phyloP scores from a whole-genome alignment of 2,329 filamentous ascomycete genomes.

The Penicillium rolfsii region DNA sequence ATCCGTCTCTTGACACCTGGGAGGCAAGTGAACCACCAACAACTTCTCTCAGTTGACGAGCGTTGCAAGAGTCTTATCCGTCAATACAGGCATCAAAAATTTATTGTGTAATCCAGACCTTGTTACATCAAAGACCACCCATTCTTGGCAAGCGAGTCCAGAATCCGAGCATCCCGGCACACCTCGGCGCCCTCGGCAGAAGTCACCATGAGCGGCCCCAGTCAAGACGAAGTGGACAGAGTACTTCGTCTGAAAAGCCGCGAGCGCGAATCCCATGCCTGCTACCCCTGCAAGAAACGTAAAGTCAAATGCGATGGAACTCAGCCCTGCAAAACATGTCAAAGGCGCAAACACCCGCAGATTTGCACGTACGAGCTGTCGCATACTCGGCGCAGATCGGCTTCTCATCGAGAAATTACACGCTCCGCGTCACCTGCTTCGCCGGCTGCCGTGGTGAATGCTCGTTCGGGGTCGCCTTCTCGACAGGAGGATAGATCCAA shows the following conservation, averaged over 20 bases:
- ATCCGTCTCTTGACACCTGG: neutral
- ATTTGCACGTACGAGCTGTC: slow-evolving; percentile 32
- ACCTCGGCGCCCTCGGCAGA: slow-evolving; percentile 18
- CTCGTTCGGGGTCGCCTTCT: neutral
- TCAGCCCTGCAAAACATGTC: slow-evolving; percentile 36
- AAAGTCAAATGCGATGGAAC: slow-evolving; percentile 42
- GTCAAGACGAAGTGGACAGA: slow-evolving; percentile 35
- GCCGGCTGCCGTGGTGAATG: neutral
- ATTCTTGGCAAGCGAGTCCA: neutral
- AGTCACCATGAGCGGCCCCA: slow-evolving; percentile 23
- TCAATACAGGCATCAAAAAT: too few relatives aligned
- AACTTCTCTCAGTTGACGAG: neutral
- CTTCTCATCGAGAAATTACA: slow-evolving; percentile 2
- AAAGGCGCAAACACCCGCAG: slow-evolving; percentile 32
- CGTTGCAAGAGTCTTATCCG: neutral
- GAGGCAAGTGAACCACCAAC: neutral
- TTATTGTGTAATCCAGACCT: too few relatives aligned
- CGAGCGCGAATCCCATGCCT: slow-evolving; percentile 36
- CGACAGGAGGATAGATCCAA: slow-evolving; percentile 14
- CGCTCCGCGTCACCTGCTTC: slow-evolving; percentile 7
- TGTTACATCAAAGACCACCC: neutral
- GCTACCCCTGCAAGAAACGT: slow-evolving; percentile 42
- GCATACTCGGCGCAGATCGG: slow-evolving; percentile 4
- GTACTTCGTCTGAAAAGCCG: slow-evolving; percentile 34
- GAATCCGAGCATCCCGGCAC: neutral